These are phyloP conservation scores for Kodamaea sp. DNA, from an alignment of 1,139 yeast genomes.

Conservation along the genomic window DNA sequence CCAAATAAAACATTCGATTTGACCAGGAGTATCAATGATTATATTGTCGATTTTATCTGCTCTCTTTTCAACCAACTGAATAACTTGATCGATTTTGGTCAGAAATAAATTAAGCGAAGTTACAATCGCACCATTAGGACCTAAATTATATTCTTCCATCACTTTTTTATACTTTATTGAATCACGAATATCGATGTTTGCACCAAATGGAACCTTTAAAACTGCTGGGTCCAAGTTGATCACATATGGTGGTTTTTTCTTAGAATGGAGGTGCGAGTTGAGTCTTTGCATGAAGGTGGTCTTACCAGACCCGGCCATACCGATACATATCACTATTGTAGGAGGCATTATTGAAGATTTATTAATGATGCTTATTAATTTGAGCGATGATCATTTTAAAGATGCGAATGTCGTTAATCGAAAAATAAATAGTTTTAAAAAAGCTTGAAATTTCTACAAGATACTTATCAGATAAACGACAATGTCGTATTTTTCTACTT, in stretches of 20 bases:
- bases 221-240: conserved; percentile 97
- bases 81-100: conserved; percentile 95
- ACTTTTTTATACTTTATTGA: conserved; percentile 94
- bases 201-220: conserved; percentile 83
- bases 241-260: conserved; percentile 77
- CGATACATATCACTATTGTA: conserved; percentile 76
- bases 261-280: conserved; percentile 79
- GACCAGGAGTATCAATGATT: conserved; percentile 97
- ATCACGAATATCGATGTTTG: conserved; percentile 94
- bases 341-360: conserved; percentile 43
- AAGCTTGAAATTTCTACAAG: no score
- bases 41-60: conserved; percentile 64
- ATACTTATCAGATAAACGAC: no score
- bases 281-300: conserved; percentile 96
- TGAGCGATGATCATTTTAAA: background rate
- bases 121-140: conserved; percentile 98
- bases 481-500: background rate
- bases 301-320: conserved; percentile 98
- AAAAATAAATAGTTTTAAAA: no score
- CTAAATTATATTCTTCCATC: conserved; percentile 87
- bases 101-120: conserved; percentile 89
- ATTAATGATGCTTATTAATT: background rate
- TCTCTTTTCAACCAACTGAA: conserved; percentile 78
- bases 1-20: conserved; percentile 96
- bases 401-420: no score